Conservation (phyloP, 2,329 filamentous ascomycete species). For the Coniochaeta sp. region DNA sequence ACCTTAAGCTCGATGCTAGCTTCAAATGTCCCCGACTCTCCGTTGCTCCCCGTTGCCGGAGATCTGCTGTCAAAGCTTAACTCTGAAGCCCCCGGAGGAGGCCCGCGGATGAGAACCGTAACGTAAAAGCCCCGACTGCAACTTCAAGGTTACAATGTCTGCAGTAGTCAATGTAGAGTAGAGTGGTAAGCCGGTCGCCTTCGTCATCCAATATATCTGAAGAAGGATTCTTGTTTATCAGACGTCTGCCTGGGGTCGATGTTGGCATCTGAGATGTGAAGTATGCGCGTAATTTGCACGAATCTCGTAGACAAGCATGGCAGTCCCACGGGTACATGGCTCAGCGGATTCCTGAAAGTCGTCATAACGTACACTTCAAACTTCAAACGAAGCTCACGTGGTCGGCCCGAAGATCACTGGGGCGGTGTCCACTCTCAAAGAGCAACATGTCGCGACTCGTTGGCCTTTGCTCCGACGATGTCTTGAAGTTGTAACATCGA, state of each 20-base stretch:
- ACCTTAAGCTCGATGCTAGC: not conserved
- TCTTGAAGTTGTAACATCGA: too few species aligned
- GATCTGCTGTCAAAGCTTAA: not conserved
- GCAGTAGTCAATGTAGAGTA: not conserved
- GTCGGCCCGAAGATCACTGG: slow-evolving; percentile 5
- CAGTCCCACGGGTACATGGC: too few species aligned
- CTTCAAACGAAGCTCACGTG: slow-evolving; percentile 1
- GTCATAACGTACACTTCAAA: not conserved
- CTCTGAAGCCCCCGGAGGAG: not conserved
- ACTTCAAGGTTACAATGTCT: not conserved
- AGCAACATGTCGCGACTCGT: too few species aligned
- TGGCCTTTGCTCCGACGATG: too few species aligned
- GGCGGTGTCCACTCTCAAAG: not conserved
- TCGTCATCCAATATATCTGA: not conserved
- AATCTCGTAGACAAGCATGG: too few species aligned
- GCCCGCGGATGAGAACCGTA: not conserved
- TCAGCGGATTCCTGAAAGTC: too few species aligned
- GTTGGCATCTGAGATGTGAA: too few species aligned
- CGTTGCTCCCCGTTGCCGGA: too few species aligned
- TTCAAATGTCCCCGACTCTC: too few species aligned
- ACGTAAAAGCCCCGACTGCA: not conserved
- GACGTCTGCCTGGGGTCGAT: not conserved
- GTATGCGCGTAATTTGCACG: too few species aligned
- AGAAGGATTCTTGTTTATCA: not conserved
- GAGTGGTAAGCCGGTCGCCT: not conserved